These are phyloP conservation scores for Colletotrichum sp. DNA, from an alignment of 2,329 filamentous ascomycete species.

Conservation along the genomic window DNA sequence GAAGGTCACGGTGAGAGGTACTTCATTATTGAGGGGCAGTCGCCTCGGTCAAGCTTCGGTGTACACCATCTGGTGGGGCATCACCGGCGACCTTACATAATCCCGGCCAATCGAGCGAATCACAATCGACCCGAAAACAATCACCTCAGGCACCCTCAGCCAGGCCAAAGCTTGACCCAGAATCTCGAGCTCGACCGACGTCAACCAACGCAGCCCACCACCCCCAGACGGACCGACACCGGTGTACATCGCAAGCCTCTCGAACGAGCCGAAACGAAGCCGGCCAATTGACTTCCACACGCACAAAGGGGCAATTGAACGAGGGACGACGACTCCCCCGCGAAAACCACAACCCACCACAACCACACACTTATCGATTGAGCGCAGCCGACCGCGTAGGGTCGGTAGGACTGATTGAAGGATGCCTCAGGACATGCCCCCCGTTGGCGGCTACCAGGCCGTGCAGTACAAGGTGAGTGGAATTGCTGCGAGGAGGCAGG, in stretches of 20 bases:
- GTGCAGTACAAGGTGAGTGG: constrained; percentile 91
- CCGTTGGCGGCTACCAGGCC: constrained; percentile 89
- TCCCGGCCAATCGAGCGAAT: constrained; percentile 15
- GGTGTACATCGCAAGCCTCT: neutral
- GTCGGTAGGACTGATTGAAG: constrained; percentile 35
- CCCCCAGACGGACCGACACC: neutral
- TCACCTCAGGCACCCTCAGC: constrained; percentile 4
- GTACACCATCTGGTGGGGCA: neutral
- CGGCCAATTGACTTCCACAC: neutral
- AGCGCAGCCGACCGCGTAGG: constrained; percentile 18
- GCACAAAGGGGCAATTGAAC: neutral
- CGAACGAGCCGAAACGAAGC: neutral
- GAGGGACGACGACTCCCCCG: neutral
- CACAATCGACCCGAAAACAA: constrained; percentile 10
- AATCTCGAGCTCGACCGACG: constrained; percentile 12
- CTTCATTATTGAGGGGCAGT: neutral
- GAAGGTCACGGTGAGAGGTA: neutral
- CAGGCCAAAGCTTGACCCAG: constrained; percentile 14
- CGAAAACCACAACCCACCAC: neutral
- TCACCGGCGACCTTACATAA: neutral
- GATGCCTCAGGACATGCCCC: constrained; percentile 99
- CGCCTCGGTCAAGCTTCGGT: neutral
- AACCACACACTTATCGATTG: neutral
- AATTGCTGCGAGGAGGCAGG: neutral
- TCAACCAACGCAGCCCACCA: neutral